A percentile compares a stretch with the other conserved stretches of the same genome.
phyloP scores from a whole-genome alignment of 176 grass and related monocot species.

The Juncus effusus region DNA sequence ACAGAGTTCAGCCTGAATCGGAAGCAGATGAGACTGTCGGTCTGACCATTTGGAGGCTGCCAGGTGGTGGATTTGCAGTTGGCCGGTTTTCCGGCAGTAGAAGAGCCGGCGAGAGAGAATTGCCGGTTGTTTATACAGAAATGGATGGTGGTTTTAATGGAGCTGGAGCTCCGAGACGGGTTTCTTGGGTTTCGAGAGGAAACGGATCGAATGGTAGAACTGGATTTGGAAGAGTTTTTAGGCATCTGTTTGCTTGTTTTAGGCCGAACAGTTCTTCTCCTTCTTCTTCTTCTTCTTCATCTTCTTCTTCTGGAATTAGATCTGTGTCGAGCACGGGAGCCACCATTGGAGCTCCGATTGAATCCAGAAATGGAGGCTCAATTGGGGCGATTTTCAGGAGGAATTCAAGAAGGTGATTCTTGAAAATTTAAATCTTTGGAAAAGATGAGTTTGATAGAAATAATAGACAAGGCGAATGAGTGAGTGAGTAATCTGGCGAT shows the following conservation, averaged over 20 bases:
- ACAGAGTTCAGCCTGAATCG: neutral
- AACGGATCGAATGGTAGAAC: slow-evolving; percentile 44
- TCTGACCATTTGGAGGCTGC: slow-evolving; percentile 91
- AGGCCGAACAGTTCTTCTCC: slow-evolving; percentile 12
- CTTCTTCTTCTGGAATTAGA: slow-evolving; percentile 19
- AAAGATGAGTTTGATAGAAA: neutral
- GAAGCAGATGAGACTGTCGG: slow-evolving; percentile 65
- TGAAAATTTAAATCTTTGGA: too few species aligned
- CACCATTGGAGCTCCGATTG: neutral
- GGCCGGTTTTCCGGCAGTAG: slow-evolving; percentile 69
- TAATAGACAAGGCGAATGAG: slow-evolving; percentile 13
- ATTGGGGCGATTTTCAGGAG: slow-evolving; percentile 15
- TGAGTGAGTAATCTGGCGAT: slow-evolving; percentile 7
- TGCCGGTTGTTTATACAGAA: slow-evolving; percentile 88
- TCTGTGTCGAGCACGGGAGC: slow-evolving; percentile 4
- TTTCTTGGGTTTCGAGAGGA: slow-evolving; percentile 75
- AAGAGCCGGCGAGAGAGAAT: slow-evolving; percentile 73
- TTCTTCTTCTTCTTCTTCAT: slow-evolving; percentile 19
- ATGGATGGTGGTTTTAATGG: slow-evolving; percentile 82
- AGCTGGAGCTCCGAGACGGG: slow-evolving; percentile 53
- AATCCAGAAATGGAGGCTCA: neutral
- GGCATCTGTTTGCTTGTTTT: slow-evolving; percentile 56
- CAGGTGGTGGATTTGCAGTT: slow-evolving; percentile 73
- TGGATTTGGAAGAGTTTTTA: slow-evolving; percentile 35
- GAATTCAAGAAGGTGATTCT: slow-evolving; percentile 10